Evolutionary conservation across 768 basidiomycete species (phyloP).

Genomic region (Austroboletus eburneus): DNA sequence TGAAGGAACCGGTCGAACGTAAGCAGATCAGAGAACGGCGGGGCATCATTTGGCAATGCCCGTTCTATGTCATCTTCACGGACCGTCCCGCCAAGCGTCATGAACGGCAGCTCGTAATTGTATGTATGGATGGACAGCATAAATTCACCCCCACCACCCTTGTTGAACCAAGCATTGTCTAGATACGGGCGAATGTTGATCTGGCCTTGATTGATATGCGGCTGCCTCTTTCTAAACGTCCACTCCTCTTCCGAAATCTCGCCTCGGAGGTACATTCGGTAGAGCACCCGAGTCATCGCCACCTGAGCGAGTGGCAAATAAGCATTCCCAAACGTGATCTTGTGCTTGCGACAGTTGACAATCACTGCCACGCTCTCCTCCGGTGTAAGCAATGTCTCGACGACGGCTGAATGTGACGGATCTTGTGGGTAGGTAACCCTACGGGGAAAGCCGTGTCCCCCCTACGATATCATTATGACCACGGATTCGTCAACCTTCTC

Average conservation of each 20-base stretch:
- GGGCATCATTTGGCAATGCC: slow-evolving; percentile 27
- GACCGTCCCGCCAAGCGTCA: slow-evolving; percentile 17
- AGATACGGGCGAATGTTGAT: slow-evolving; percentile 50
- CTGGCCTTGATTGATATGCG: slow-evolving; percentile 46
- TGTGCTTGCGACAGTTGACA: slow-evolving; percentile 37
- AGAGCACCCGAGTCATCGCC: slow-evolving; percentile 48
- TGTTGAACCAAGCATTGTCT: slow-evolving; percentile 41
- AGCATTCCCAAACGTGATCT: slow-evolving; percentile 49
- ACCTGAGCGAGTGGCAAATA: slow-evolving; percentile 49
- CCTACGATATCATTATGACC: no score
- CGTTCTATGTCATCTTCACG: not conserved
- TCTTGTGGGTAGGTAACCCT: slow-evolving; percentile 36
- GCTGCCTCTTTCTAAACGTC: slow-evolving; percentile 45
- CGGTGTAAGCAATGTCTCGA: slow-evolving; percentile 23
- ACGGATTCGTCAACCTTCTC: not conserved
- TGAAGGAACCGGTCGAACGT: slow-evolving; percentile 44
- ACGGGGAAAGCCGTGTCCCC: slow-evolving; percentile 54
- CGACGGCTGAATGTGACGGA: slow-evolving; percentile 33
- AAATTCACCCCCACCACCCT: slow-evolving; percentile 44
- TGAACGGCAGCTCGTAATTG: slow-evolving; percentile 41
- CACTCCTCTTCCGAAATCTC: slow-evolving; percentile 50
- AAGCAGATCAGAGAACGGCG: slow-evolving; percentile 40
- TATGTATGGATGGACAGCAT: slow-evolving; percentile 41
- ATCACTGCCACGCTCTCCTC: slow-evolving; percentile 32
- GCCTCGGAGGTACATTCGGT: slow-evolving; percentile 43